Evolutionary conservation across 2,329 filamentous ascomycete species (phyloP), one percentile per base, ranked within the genome.

Genomic region (Phaeomoniella chlamydospora): DNA sequence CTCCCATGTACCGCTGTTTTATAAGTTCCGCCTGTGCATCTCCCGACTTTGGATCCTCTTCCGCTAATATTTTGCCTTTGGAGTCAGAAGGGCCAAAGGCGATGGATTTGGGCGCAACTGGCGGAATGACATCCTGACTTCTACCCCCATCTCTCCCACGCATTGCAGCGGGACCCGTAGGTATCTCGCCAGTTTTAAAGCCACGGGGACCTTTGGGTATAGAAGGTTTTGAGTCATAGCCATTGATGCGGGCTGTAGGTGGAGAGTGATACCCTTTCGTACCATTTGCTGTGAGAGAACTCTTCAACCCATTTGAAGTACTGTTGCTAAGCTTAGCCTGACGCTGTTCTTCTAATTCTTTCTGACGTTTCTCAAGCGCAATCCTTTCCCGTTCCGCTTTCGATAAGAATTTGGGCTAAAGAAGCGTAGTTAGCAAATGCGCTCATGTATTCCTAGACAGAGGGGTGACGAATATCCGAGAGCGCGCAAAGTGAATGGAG

Each of bases 1-100:
- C 80, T 3, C 90, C 90, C 71, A 96, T 87, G 52, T 98, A 98
- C 42, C 85, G 70, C 46, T 84, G 76, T 40, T 82, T 72, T 41
- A 84, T 74, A 39, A 90, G 62, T 17, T 77, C 73, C 6, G 79
- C 77, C 51, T 92, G 84, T 6, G 80, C 74, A 33, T 76, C 73
- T 41, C 77, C 76, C 14, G 29, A 17, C 18, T 37, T 37, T 22
- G 18, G 5, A 10, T 74, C 70, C 12, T 71, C 58, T 2, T 58
- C 52, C 5, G 50, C 39, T 11, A 57, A 57, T 47, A 68, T 70
- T 15, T 60, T 56, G 3, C 47, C 52, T 43, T 61, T 62, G 9
- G 55, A 54, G 26, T 49, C 39, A 33, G 47, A 37, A 35, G 59
- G 48, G 36, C 48, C 44, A 16, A 57, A 57, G 5, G 53, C 49